Base-by-base conservation (phyloP, 1,139 yeast species). In the Suhomyces choctaworum region DNA sequence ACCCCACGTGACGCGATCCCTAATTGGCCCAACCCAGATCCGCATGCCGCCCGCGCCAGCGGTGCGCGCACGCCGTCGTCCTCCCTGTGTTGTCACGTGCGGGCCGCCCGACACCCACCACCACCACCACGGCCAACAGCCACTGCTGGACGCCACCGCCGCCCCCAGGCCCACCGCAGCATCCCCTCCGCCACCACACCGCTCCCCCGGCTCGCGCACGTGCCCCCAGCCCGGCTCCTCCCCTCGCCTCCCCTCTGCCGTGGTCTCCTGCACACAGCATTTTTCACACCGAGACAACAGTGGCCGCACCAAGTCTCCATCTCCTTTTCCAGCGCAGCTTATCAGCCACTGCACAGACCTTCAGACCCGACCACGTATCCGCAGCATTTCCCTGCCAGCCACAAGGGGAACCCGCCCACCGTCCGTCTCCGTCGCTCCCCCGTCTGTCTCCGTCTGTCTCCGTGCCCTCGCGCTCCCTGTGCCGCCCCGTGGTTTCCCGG, bases 281-380 rank as follows among this genome's bases (percentile, higher is more conserved):
- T 33, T 33, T 33, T 33, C 36, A 33, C 26, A 32, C 32, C 36
- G 36, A 33, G 36, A 28, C 36, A 33, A 33, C 36, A 33, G 29
- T 33, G 36, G 36, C 36, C 32, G 36, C 36, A 33, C 31, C 29
- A 32, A 17, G 31, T 32, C 22, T 32, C 27, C 35, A 32, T 32
- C 35, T 33, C 36, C 36, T 32, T 33, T 14, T 27, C 21, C 24
- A 24, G 26, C 15, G 25, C 6, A 21, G 22, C 32, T 33, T 33
- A 33, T 33, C 36, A 33, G 36, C 31, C 27, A 25, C 13, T 10
- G 16, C 31, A 7, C 24, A 22, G 15, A 15, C n/a, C 15, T 10
- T 8, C 14, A 22, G 10, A 12, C 20, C 19, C 13, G 16, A 23
- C 30, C 22, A n/a, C 27, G 26, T 21, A 12, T 19, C 34, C 22